Evolutionary conservation across 164 flowering plant species (phyloP), one percentile per base, ranked within the genome.

Genomic region (Cinnamomum micranthum): DNA sequence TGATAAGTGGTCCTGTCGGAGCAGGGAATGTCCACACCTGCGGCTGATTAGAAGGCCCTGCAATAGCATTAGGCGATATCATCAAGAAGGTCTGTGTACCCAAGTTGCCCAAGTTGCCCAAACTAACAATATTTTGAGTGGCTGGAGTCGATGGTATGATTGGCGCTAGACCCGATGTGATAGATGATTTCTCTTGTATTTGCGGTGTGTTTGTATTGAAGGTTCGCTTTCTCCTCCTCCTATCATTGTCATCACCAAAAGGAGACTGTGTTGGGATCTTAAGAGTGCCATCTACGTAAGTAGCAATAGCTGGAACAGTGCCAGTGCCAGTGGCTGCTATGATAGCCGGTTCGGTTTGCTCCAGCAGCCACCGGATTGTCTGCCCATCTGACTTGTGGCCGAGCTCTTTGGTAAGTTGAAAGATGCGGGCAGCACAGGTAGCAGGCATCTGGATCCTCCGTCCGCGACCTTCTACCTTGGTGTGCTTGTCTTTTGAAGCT

Each of bases 401-500:
- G 23, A 80, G 69, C 66, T 80, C 82, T 23, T 77, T 51, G 51
- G 82, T 80, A 10, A 80, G 35, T 50, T 80, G 82, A 72, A 80
- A 80, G 41, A 80, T 77, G 35, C 82, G 64, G 50, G 82, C 82
- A 3, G 82, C 82, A 62, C 80, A 80, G 17, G 69, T 69, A 4
- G 82, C 82, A 4, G 82, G 82, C 76, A 80, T 80, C 63, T 79
- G 71, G 15, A 80, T 77, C 62, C 82, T 73, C 62, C 82, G 73
- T 0, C 82, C 80, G 6, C 82, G 62, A n/a, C 82, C 82, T 33
- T 80, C 79, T 9, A 80, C 82, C 68, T 80, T 76, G 41, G 78
- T 76, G 74, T 76, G 78, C 59, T 73, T 62, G 78, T 76, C 78
- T 23, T 62, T 70, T 3, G 77, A 75, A 24, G 69, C 63, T 33